These are phyloP conservation scores for Rutstroemia sydowiana DNA, from an alignment of 2,329 filamentous ascomycete species.

Conservation along the genomic window DNA sequence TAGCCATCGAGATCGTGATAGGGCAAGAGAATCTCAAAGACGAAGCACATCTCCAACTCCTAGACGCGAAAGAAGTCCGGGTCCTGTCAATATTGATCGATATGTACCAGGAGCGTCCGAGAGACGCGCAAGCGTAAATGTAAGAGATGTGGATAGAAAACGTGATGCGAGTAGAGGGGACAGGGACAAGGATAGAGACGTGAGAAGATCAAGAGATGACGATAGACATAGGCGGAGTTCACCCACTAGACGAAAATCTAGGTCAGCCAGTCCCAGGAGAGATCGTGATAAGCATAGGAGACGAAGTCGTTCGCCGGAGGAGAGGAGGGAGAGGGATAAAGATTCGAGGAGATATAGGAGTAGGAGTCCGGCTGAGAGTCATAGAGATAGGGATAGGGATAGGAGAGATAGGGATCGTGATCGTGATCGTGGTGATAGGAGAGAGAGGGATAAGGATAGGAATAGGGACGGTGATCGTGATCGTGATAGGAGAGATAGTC, in stretches of 20 bases:
- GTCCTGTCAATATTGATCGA: slow-evolving; percentile 29
- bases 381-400: slow-evolving; percentile 11
- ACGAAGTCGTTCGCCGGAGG: slow-evolving; percentile 2
- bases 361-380: neutral
- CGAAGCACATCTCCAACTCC: slow-evolving; percentile 27
- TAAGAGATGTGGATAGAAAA: slow-evolving; percentile 17
- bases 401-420: slow-evolving; percentile 1
- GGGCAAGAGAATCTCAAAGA: slow-evolving; percentile 21
- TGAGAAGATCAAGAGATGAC: slow-evolving; percentile 10
- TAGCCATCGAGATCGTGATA: slow-evolving; percentile 23
- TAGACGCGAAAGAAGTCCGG: slow-evolving; percentile 28
- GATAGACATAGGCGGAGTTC: slow-evolving; percentile 13
- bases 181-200: slow-evolving; percentile 10
- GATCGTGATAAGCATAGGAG: slow-evolving; percentile 5
- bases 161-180: slow-evolving; percentile 24
- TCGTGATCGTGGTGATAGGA: neutral
- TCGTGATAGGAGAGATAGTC: slow-evolving; percentile 9
- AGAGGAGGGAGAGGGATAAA: neutral
- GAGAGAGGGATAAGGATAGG: neutral
- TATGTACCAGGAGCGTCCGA: slow-evolving; percentile 27
- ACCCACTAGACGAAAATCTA: slow-evolving; percentile 13
- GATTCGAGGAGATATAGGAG: neutral
- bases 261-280: neutral
- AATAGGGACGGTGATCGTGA: slow-evolving; percentile 2
- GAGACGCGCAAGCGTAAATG: slow-evolving; percentile 20